Conservation (phyloP, 1,284 basidiomycete species). For the Sanghuangporus weigelae region DNA sequence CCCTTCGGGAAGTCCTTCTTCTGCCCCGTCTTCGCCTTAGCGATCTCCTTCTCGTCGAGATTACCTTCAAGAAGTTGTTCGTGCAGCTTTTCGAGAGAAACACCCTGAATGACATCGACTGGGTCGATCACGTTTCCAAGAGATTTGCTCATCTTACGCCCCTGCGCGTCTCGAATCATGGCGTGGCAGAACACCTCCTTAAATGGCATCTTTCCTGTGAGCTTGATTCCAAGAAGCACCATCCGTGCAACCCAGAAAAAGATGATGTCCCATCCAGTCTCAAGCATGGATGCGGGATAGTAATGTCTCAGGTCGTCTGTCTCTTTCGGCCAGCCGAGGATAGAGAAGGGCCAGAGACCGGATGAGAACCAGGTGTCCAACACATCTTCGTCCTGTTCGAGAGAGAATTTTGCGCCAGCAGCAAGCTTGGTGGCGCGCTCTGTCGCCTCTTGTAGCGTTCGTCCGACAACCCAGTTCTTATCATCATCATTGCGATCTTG, state of each 20-base stretch:
- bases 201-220: slow-evolving; percentile 93
- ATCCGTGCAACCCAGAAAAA: slow-evolving; percentile 99
- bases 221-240: slow-evolving; percentile 89
- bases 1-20: slow-evolving; percentile 99
- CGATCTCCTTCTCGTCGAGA: slow-evolving; percentile 90
- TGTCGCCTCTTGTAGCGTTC: slow-evolving; percentile 76
- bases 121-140: slow-evolving; percentile 99
- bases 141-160: slow-evolving; percentile 98
- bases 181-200: slow-evolving; percentile 98
- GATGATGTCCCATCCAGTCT: slow-evolving; percentile 99
- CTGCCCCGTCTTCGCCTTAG: slow-evolving; percentile 89
- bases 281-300: slow-evolving; percentile 87
- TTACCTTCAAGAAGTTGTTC: slow-evolving; percentile 89
- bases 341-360: slow-evolving; percentile 97
- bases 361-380: slow-evolving; percentile 99
- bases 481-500: slow-evolving; percentile 73
- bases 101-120: slow-evolving; percentile 90
- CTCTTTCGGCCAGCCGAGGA: slow-evolving; percentile 95
- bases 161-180: slow-evolving; percentile 98
- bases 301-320: slow-evolving; percentile 73
- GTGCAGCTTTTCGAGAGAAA: slow-evolving; percentile 81
- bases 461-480: slow-evolving; percentile 89
- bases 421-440: slow-evolving; percentile 75
- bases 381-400: slow-evolving; percentile 96
- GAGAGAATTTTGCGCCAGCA: slow-evolving; percentile 62